Evolutionary conservation across 768 basidiomycete genomes (phyloP).

Genomic region (Megacollybia marginata): DNA sequence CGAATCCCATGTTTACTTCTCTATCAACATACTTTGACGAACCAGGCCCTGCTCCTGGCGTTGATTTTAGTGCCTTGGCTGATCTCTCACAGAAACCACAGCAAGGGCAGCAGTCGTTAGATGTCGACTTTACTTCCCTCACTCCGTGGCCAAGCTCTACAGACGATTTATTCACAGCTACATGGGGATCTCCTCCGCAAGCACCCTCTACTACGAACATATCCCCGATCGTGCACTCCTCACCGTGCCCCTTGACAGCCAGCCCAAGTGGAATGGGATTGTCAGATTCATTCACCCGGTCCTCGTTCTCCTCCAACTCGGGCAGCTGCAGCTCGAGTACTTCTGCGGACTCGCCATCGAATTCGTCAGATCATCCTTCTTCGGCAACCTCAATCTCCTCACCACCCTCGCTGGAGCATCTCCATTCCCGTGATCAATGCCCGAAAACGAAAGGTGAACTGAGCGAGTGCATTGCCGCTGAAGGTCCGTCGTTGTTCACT

Average conservation of each 20-base stretch:
- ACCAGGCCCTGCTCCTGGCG: background rate
- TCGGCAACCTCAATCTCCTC: slow-evolving; percentile 10
- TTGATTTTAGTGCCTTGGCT: background rate
- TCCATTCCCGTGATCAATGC: slow-evolving; percentile 27
- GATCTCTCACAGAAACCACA: background rate
- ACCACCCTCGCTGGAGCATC: slow-evolving; percentile 18
- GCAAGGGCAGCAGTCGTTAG: too few species aligned
- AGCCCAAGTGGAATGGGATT: too few species aligned
- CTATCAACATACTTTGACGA: slow-evolving; percentile 53
- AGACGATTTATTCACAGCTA: too few species aligned
- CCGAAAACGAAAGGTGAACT: slow-evolving; percentile 53
- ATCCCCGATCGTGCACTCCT: too few species aligned
- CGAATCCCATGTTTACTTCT: slow-evolving; percentile 82
- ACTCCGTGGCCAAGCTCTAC: too few species aligned
- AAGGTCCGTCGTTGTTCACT: slow-evolving; percentile 61
- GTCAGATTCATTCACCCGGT: too few species aligned
- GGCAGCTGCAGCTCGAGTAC: slow-evolving; percentile 11
- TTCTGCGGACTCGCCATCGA: slow-evolving; percentile 26
- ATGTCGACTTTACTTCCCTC: too few species aligned
- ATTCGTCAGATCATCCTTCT: slow-evolving; percentile 27
- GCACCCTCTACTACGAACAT: too few species aligned
- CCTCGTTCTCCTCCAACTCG: too few species aligned
- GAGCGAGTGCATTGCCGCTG: slow-evolving; percentile 36
- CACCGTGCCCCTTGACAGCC: too few species aligned
- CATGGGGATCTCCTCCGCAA: too few species aligned